Evolutionary conservation across 1,284 basidiomycete genomes (phyloP), one percentile per base, ranked within the genome.

Genomic region (Malassezia psittaci): DNA sequence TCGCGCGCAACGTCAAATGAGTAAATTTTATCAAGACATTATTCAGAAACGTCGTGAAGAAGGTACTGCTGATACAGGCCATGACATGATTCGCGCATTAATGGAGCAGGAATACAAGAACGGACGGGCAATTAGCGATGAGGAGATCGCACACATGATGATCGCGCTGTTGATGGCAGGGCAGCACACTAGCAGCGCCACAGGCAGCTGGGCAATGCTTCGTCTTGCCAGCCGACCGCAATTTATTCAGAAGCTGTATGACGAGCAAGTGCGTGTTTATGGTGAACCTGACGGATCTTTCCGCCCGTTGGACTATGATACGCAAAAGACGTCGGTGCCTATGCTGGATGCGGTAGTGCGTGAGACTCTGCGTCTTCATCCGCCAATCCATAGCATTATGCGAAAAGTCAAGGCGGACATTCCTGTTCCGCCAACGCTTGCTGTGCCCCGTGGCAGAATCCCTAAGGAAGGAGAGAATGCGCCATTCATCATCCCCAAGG

Each of bases 141-240:
- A 87, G 63, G 90, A 96, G 76, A 86, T 98, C 61, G 90, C 94
- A 0, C 93, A 96, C 72, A 91, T 96, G 73, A 85, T 98, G 86
- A 77, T 78, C 54, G 77, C 77, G 1, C 61, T 77, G n/a, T 68
- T 78, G n/a, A 77, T 77, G 75, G 93, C 93, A 38, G 94, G 94
- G 24, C 94, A 99, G 77, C 94, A 98, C 78, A 99, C 94, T 0
- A 88, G 86, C 65, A 91, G 90, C 16, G 87, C 93, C 0, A 88
- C 89, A 10, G 83, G 84, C 21, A 85, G 88, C 5, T 99, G 94
- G 94, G 77, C 85, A 1, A 79, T 98, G 38, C 81, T 96, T 46
- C 88, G 94, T 67, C 77, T 98, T 18, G 93, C 90, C n/a, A 78
- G 82, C 62, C 80, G 84, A 53, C 83, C 83, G 1, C 84, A 89